Percentiles rank a stretch among this genome's conserved stretches.
These are phyloP conservation scores for Austroboletus eburneus DNA, from an alignment of 768 basidiomycete species.

Conservation along the genomic window DNA sequence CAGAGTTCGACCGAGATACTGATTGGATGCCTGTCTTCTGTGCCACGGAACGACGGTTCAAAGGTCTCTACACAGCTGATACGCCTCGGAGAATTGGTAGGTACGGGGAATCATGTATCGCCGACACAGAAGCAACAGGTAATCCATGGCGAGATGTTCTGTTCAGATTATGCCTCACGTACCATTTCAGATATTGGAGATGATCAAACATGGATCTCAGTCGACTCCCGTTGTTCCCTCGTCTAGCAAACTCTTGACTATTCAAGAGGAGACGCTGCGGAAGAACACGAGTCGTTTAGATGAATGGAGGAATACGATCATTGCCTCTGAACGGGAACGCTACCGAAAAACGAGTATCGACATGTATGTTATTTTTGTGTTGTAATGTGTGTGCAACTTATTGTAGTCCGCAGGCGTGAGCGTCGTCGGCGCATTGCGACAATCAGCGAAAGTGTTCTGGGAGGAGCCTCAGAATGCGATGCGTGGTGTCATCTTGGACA, in stretches of 20 bases:
- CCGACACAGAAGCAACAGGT: conserved; percentile 74
- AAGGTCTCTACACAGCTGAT: conserved; percentile 60
- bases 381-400: conserved; percentile 3
- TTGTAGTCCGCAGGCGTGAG: conserved; percentile 53
- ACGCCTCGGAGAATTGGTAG: conserved; percentile 65
- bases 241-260: conserved; percentile 14
- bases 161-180: conserved; percentile 4
- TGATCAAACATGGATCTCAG: conserved; percentile 37
- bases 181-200: conserved; percentile 49
- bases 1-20: conserved; percentile 66
- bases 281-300: conserved; percentile 60
- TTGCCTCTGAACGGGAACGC: conserved; percentile 65
- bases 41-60: conserved; percentile 5
- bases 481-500: conserved; percentile 65
- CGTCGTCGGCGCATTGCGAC: conserved; percentile 63
- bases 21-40: conserved; percentile 60
- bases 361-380: conserved; percentile 39
- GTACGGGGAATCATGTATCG: conserved; percentile 58
- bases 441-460: conserved; percentile 55
- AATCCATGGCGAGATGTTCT: background rate
- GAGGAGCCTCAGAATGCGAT: conserved; percentile 72
- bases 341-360: conserved; percentile 70
- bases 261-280: conserved; percentile 41
- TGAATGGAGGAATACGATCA: conserved; percentile 72
- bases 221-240: background rate